Base-by-base conservation (phyloP, 169 alveolate genomes). In the Blepharisma undulans region DNA sequence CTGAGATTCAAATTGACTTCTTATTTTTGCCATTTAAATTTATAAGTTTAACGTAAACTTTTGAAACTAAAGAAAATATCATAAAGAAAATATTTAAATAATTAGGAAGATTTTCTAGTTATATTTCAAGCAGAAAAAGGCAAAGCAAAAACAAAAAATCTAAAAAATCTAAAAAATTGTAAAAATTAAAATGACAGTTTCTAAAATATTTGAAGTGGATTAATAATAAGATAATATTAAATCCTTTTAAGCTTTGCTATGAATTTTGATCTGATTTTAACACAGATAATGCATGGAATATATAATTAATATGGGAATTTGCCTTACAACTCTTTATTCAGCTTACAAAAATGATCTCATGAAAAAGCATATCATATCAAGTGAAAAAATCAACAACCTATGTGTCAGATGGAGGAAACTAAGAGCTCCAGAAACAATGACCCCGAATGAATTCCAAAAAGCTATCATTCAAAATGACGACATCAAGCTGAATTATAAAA, bases 1-100 rank as follows among this genome's bases (percentile, higher is more conserved):
- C 76, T 96, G 96, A 84, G 92, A 93, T 92, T 94, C 96, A 78
- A 96, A 96, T 29, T 72, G 27, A 76, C 18, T 30, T 22, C 89
- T n/a, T 22, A 84, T 25, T 21, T 8, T 60, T 22, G 89, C 74
- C 89, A 84, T 84, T 84, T 36, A 32, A 22, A 36, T 84, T 79
- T 79, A 48, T 48, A 48, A 36, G 66, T 48, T 48, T 48, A 48
- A 48, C 66, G 66, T 48, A 48, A 48, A 36, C 60, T 48, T 48
- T 48, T 5, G 66, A 48, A 48, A 48, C 14, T 48, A 48, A 48
- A 3, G 66, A 48, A 48, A 48, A 48, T 48, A 18, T 36, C 60
- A 36, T 36, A 36, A 36, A 36, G 60, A 36, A 36, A 36, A 36
- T 5, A 36, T 36, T 36, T 36, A 5, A 36, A 36, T 36, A 36